Base-by-base conservation (phyloP, 257 asterid species). In the Cinchona pubescens region DNA sequence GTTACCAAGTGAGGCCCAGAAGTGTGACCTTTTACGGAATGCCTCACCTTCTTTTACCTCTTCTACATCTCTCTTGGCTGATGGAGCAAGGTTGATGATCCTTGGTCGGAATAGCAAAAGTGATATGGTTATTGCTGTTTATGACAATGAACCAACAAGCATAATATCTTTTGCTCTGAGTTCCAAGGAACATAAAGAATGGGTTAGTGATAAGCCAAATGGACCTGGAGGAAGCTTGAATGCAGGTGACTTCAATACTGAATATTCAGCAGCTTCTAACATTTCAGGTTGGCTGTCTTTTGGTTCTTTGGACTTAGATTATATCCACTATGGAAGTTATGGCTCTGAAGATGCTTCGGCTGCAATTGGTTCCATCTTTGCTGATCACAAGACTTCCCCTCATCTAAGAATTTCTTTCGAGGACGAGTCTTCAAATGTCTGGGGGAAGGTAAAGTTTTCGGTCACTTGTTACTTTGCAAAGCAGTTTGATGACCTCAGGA, bases 141-240 rank as follows among this genome's bases (percentile, higher is more conserved):
- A 90, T 46, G 99, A 95, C 38, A 79, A 89, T 2, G 99, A 95
- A 88, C 98, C 97, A 4, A 87, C 96, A 1, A 95, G 98, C 88
- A 84, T 93, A 61, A 91, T 95, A 73, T 86, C 96, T 0, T 95
- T 88, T 43, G 96, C 91, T 23, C 92, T 95, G 30, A 79, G 90
- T 49, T 85, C 96, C 38, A 91, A 81, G 76, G 91, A 90, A 48
- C 86, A 92, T 32, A 88, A 86, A 32, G 90, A 88, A 77, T 85
- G 92, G 91, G 64, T 89, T 65, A 43, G 65, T 34, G 87, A 80
- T 77, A 80, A 75, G 78, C 79, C 88, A 25, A 80, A 75, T 55
- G 79, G 74, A 74, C 60, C 75, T 32, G 90, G 81, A 71, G 76
- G 81, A 77, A 82, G 83, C 49, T 76, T 81, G 68, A 85, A 76